A percentile compares a stretch with the other conserved stretches of the same genome.
These are phyloP conservation scores for Letharia lupina DNA, from an alignment of 495 filamentous ascomycete genomes.

Conservation along the genomic window DNA sequence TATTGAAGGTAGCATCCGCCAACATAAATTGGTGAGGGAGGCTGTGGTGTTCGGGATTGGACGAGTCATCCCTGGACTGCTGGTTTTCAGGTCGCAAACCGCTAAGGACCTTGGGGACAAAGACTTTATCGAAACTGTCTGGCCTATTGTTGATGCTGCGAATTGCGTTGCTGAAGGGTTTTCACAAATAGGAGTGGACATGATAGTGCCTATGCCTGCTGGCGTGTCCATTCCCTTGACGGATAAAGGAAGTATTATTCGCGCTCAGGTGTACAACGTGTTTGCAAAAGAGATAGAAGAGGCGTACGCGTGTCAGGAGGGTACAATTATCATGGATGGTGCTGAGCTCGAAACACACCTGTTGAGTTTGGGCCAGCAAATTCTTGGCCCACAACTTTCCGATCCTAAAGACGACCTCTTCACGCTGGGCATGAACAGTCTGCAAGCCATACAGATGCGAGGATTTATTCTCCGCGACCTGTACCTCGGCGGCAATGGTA, in stretches of 20 bases:
- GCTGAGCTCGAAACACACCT: conserved; percentile 34
- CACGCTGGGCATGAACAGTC: conserved; percentile 46
- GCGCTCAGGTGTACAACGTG: conserved; percentile 41
- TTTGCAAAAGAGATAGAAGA: conserved; percentile 39
- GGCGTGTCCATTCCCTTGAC: conserved; percentile 39
- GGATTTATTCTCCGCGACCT: conserved; percentile 40
- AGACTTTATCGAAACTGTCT: conserved; percentile 38
- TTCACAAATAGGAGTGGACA: conserved; percentile 45
- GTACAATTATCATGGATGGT: conserved; percentile 32
- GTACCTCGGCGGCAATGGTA: conserved; percentile 28
- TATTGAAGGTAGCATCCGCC: conserved; percentile 49
- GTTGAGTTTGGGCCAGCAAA: conserved; percentile 29
- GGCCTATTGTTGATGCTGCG: conserved; percentile 40
- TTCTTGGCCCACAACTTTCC: conserved; percentile 35
- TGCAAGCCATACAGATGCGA: conserved; percentile 51
- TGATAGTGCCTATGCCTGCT: conserved; percentile 39
- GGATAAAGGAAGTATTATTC: conserved; percentile 49
- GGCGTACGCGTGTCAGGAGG: conserved; percentile 12
- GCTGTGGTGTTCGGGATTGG: conserved; percentile 45
- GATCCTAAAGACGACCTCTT: conserved; percentile 43
- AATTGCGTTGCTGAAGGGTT: conserved; percentile 45
- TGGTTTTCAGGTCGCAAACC: conserved; percentile 41
- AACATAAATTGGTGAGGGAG: conserved; percentile 43
- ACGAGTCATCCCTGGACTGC: conserved; percentile 34
- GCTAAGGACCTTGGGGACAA: conserved; percentile 30